phyloP scores from a whole-genome alignment of 306 rosid genomes.

The Gleditsia sinensis region DNA sequence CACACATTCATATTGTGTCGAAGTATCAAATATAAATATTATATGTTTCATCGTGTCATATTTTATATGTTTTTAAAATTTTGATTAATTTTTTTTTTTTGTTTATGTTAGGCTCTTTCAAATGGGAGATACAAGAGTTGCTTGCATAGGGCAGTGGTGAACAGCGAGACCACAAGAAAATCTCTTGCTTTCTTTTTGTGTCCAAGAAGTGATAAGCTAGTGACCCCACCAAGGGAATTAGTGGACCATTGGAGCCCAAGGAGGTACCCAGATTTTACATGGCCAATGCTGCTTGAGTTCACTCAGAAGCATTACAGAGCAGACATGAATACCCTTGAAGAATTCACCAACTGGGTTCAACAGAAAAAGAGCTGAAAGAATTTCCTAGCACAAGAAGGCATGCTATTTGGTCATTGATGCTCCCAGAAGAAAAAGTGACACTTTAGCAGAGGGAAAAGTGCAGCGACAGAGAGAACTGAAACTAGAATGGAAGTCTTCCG shows the following conservation, averaged over 20 bases:
- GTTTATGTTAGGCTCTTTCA: slow-evolving; percentile 83
- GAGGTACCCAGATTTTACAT: slow-evolving; percentile 90
- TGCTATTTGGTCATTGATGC: slow-evolving; percentile 25
- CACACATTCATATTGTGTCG: too few relatives aligned
- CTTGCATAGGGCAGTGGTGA: slow-evolving; percentile 98
- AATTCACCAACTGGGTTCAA: slow-evolving; percentile 73
- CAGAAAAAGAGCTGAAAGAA: slow-evolving; percentile 34
- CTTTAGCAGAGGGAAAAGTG: slow-evolving; percentile 24
- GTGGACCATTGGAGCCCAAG: slow-evolving; percentile 66
- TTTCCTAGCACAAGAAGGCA: slow-evolving; percentile 3
- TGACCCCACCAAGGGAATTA: slow-evolving; percentile 77
- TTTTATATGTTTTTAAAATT: too few relatives aligned
- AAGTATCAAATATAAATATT: too few relatives aligned
- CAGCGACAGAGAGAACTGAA: slow-evolving; percentile 37
- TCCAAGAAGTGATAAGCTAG: slow-evolving; percentile 82
- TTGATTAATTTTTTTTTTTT: not conserved
- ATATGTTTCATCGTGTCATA: too few relatives aligned
- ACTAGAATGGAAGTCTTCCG: slow-evolving; percentile 42
- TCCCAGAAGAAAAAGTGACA: slow-evolving; percentile 23
- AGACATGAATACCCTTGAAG: slow-evolving; percentile 83
- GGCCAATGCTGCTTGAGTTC: slow-evolving; percentile 87
- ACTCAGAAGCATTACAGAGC: slow-evolving; percentile 95
- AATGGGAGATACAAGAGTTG: slow-evolving; percentile 96
- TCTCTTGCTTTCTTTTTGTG: slow-evolving; percentile 96
- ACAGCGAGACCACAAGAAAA: slow-evolving; percentile 73